Conservation (phyloP, 1,139 yeast genomes). For the Hemisphaericaspora subhashii region DNA sequence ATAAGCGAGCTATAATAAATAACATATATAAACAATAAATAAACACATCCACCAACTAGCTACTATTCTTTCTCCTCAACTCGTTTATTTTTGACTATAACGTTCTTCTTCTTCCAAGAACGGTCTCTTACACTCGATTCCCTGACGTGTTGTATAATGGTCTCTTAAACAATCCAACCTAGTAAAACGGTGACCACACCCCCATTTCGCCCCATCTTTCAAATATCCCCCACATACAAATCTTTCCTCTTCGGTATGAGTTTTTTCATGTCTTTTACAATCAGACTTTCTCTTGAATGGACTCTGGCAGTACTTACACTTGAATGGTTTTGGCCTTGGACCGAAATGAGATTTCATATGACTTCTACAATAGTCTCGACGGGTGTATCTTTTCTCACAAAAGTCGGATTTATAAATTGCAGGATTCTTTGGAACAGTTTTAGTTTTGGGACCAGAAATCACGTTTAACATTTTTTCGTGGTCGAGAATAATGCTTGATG, state of each 20-base stretch:
- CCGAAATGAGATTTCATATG: conserved; percentile 20
- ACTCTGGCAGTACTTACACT: conserved; percentile 81
- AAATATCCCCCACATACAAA: conserved; percentile 77
- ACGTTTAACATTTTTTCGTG: background rate
- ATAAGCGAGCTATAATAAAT: background rate
- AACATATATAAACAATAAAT: background rate
- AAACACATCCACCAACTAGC: background rate
- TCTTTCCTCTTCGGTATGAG: conserved; percentile 86
- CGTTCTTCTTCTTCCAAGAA: conserved; percentile 60
- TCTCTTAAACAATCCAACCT: conserved; percentile 91
- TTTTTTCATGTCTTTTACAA: conserved; percentile 85
- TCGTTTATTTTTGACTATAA: too few relatives aligned
- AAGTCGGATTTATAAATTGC: conserved; percentile 12
- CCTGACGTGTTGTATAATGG: conserved; percentile 91
- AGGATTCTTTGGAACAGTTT: background rate
- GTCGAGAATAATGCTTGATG: background rate
- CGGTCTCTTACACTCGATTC: conserved; percentile 77
- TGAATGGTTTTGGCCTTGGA: conserved; percentile 82
- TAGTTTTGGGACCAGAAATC: background rate
- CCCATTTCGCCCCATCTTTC: conserved; percentile 69
- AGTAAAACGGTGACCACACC: conserved; percentile 95
- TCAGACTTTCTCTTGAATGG: conserved; percentile 96
- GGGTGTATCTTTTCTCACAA: conserved; percentile 18
- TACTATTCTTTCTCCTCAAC: background rate
- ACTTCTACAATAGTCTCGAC: conserved; percentile 19